Base-by-base conservation (phyloP, 23 red algal species). In the Pyropia yezoensis region DNA sequence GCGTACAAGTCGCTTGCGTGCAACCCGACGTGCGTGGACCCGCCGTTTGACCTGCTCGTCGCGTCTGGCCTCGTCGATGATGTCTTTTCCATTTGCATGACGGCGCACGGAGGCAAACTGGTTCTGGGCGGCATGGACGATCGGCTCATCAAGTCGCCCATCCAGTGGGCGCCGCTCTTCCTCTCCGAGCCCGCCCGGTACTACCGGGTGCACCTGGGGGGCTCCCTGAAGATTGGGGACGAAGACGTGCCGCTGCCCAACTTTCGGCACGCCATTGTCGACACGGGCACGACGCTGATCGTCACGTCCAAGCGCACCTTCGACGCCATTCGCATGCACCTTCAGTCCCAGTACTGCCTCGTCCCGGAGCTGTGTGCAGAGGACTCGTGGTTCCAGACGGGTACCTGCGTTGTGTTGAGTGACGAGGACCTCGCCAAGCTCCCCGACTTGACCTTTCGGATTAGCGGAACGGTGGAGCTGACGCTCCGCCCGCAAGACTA, bases 231-330 rank as follows among this genome's bases (percentile, higher is more conserved):
- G 20, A 72, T 97, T 47, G 78, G 74, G 19, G 70, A 62, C 18
- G 65, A 87, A 17, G 69, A 66, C 19, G 73, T 82, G n/a, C 19
- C 27, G 19, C 57, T 83, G 65, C 78, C 80, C 22, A 85, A 69
- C 59, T 70, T 88, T 67, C 76, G 74, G 12, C 65, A 59, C 4
- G 85, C 82, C 16, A 87, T 97, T 54, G 93, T 97, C 1, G 93
- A 97, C 82, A 89, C 93, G 24, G 93, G 93, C 52, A 97, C 85
- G 27, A 97, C 85, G 50, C 65, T 97, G 14, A 78, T 89, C 27
- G 84, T 89, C 54, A 80, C 77, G 18, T 76, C 70, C 65, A 73
- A 67, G 22, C 54, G 61, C 33, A 68, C 75, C 18, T 84, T 88
- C 52, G 54, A 55, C 21, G 65, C 63, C 16, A 26, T 96, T 19